Base-by-base conservation (phyloP, 345 rosid genomes). In the Ailanthus altissimus region DNA sequence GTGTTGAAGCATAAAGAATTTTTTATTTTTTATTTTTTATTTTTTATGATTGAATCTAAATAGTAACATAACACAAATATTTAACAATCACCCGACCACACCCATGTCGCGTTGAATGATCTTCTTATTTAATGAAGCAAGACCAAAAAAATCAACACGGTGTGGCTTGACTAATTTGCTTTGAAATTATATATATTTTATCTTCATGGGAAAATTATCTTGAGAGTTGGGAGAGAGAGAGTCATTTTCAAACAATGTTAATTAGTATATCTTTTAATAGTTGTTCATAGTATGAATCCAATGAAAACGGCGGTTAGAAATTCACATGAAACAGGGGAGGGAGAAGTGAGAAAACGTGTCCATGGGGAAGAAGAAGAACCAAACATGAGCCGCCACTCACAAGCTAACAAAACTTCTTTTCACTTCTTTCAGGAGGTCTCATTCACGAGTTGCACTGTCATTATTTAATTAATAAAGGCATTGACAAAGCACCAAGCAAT, bases 311-410 rank as follows among this genome's bases (percentile, higher is more conserved):
- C 28, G 26, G 76, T 46, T 60, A 68, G 21, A 28, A 18, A 43
- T n/a, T 73, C 68, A 73, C 68, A 73, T 16, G 42, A 47, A 73
- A 26, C 46, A n/a, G n/a, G n/a, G n/a, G n/a, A n/a, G n/a, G n/a
- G n/a, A n/a, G n/a, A n/a, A n/a, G n/a, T n/a, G n/a, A n/a, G n/a
- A n/a, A n/a, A n/a, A n/a, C n/a, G n/a, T n/a, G n/a, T n/a, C n/a
- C n/a, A n/a, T 6, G 43, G 42, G 32, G 1, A 25, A 26, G n/a
- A 0, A 20, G 5, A 38, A 6, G 45, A 38, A 10, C n/a, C 73
- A 50, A 70, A 36, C 21, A 53, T 16, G 13, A 40, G 75, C 65
- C 11, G 64, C 65, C 63, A 11, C 28, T 40, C 64, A 56, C 50
- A 56, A 56, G 51, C 32, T 42, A 7, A 13, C 50, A 56, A 13